Percentiles rank a stretch among this genome's conserved stretches.
Conservation (phyloP, 805 yeast genomes). For the Ogataea naganishii region DNA sequence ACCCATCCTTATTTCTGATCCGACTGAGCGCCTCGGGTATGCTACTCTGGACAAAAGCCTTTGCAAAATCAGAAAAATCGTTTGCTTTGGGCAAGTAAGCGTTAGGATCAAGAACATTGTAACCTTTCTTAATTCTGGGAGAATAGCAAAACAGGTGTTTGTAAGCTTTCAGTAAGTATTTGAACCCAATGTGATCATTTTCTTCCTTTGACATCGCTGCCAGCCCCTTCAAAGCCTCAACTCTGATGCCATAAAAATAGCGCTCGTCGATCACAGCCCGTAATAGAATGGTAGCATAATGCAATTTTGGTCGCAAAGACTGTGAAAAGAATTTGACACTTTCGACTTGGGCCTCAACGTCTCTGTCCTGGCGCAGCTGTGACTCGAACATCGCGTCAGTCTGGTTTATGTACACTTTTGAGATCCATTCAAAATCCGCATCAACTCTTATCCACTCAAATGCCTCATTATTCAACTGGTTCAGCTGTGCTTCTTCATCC, state of each 20-base stretch:
- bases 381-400: constrained; percentile 94
- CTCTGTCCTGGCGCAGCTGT: constrained; percentile 89
- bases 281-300: constrained; percentile 69
- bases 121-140: constrained; percentile 16
- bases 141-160: constrained; percentile 67
- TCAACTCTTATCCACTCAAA: constrained; percentile 98
- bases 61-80: constrained; percentile 64
- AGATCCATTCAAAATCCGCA: constrained; percentile 96
- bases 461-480: constrained; percentile 56
- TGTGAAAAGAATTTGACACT: constrained; percentile 68
- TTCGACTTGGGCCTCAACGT: constrained; percentile 90
- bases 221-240: constrained; percentile 77
- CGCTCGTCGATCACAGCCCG: constrained; percentile 78
- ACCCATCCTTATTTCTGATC: constrained; percentile 55
- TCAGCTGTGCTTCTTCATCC: constrained; percentile 60
- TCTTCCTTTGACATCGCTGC: constrained; percentile 57
- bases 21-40: constrained; percentile 55
- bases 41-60: constrained; percentile 60
- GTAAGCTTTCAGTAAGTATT: constrained; percentile 63
- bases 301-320: constrained; percentile 42
- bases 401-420: constrained; percentile 70
- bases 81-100: constrained; percentile 66
- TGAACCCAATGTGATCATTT: constrained; percentile 61
- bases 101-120: constrained; percentile 24
- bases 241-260: constrained; percentile 82